Conservation (phyloP, 2,329 filamentous ascomycete genomes). For the Fusarium foetens region DNA sequence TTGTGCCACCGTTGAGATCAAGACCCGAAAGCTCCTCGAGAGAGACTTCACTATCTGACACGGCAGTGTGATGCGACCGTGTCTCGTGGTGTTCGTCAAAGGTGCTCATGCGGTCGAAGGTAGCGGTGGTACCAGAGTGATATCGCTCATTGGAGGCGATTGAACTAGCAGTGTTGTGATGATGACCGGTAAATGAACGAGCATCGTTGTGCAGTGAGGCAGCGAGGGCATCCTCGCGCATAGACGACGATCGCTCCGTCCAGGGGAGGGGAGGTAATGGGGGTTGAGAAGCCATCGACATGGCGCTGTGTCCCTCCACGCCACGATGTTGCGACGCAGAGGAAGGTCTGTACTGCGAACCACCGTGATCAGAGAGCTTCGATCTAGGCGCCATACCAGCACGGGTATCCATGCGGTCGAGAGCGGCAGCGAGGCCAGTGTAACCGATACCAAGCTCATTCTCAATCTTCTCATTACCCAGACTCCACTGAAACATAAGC, state of each 20-base stretch:
- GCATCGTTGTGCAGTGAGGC: slow-evolving; percentile 20
- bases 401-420: slow-evolving; percentile 57
- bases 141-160: slow-evolving; percentile 47
- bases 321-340: slow-evolving; percentile 41
- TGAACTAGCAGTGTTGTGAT: slow-evolving; percentile 45
- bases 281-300: slow-evolving; percentile 22
- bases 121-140: slow-evolving; percentile 40
- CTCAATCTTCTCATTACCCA: slow-evolving; percentile 68
- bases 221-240: slow-evolving; percentile 23
- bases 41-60: slow-evolving; percentile 43
- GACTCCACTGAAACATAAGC: slow-evolving; percentile 72
- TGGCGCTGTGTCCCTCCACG: slow-evolving; percentile 26
- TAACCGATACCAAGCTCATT: slow-evolving; percentile 73
- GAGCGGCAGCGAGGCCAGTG: slow-evolving; percentile 71
- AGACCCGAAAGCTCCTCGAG: slow-evolving; percentile 50
- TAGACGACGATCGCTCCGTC: slow-evolving; percentile 37
- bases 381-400: slow-evolving; percentile 32
- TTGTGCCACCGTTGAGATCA: slow-evolving; percentile 54
- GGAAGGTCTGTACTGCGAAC: slow-evolving; percentile 40
- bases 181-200: slow-evolving; percentile 22
- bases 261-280: slow-evolving; percentile 44
- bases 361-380: slow-evolving; percentile 27
- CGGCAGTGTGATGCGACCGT: slow-evolving; percentile 39
- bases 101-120: slow-evolving; percentile 45
- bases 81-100: slow-evolving; percentile 47